Percentiles rank a stretch among this genome's conserved stretches.
phyloP scores from a whole-genome alignment of 73 alveolate genomes.

The Effrenium voratum region DNA sequence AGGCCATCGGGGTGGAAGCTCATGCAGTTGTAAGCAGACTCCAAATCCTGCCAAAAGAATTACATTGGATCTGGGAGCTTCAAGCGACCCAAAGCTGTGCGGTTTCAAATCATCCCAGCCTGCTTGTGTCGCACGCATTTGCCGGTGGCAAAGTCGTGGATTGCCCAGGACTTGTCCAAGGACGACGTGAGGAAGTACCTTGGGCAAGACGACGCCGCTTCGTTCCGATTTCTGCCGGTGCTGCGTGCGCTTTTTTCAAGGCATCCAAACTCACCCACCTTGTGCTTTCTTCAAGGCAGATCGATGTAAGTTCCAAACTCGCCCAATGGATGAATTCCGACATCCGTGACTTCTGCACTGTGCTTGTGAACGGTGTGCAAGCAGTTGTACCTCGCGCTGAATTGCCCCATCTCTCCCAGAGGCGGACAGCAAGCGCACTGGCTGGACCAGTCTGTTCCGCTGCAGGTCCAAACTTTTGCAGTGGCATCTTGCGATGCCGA shows the following conservation, averaged over 20 bases:
- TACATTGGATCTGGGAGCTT: neutral
- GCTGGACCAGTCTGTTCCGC: slow-evolving; percentile 71
- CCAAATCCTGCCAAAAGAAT: slow-evolving; percentile 37
- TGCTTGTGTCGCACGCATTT: slow-evolving; percentile 70
- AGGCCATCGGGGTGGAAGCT: slow-evolving; percentile 94
- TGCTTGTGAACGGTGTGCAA: slow-evolving; percentile 86
- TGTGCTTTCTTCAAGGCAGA: neutral
- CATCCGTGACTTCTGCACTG: slow-evolving; percentile 74
- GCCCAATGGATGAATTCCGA: slow-evolving; percentile 75
- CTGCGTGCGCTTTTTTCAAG: no score
- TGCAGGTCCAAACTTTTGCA: slow-evolving; percentile 75
- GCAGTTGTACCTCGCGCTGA: slow-evolving; percentile 40
- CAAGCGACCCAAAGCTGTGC: neutral
- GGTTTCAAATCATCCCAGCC: neutral
- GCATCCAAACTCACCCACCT: neutral
- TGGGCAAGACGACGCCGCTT: neutral
- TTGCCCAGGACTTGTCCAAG: slow-evolving; percentile 91
- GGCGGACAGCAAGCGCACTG: slow-evolving; percentile 55
- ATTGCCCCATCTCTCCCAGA: neutral
- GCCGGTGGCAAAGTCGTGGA: slow-evolving; percentile 78
- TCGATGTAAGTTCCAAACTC: no score
- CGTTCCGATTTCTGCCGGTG: neutral
- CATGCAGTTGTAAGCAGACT: slow-evolving; percentile 86
- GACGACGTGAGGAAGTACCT: slow-evolving; percentile 75
- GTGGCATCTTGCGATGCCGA: slow-evolving; percentile 90